A percentile compares a stretch with the other conserved stretches of the same genome.
These are phyloP conservation scores for Polyplosphaeria fusca DNA, from an alignment of 495 filamentous ascomycete species.

Conservation along the genomic window DNA sequence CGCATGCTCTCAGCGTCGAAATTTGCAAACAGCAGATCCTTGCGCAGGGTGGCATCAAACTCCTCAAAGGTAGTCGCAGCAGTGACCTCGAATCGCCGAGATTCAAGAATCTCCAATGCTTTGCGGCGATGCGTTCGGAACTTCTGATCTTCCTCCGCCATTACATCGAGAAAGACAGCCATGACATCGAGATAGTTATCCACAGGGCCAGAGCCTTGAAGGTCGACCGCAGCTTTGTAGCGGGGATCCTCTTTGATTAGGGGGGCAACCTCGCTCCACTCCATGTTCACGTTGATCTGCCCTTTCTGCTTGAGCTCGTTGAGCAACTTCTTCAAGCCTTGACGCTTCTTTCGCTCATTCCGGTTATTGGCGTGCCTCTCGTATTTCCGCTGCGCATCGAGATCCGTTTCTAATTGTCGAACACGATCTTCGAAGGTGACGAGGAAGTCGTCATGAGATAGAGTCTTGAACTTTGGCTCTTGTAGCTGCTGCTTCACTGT, in stretches of 20 bases:
- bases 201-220: conserved; percentile 81
- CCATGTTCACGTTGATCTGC: conserved; percentile 84
- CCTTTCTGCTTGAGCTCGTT: conserved; percentile 68
- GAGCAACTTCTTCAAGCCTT: conserved; percentile 71
- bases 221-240: conserved; percentile 81
- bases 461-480: conserved; percentile 74
- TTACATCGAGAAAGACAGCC: conserved; percentile 95
- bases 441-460: conserved; percentile 86
- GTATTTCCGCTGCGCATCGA: conserved; percentile 83
- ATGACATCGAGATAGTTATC: conserved; percentile 97
- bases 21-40: conserved; percentile 80
- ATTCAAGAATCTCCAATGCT: conserved; percentile 84
- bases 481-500: conserved; percentile 82
- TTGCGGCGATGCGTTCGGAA: conserved; percentile 78
- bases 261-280: conserved; percentile 82
- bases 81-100: conserved; percentile 86
- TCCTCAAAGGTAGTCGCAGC: conserved; percentile 82
- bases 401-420: conserved; percentile 80
- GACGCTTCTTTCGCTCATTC: conserved; percentile 79
- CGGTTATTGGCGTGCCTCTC: conserved; percentile 77
- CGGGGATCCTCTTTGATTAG: conserved; percentile 76
- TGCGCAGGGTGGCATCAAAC: conserved; percentile 70
- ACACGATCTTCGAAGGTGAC: conserved; percentile 93
- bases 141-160: conserved; percentile 87
- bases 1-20: conserved; percentile 71